Percentiles rank a stretch among this genome's conserved stretches.
phyloP scores from a whole-genome alignment of 2,329 filamentous ascomycete species.

The Exophiala sideris region DNA sequence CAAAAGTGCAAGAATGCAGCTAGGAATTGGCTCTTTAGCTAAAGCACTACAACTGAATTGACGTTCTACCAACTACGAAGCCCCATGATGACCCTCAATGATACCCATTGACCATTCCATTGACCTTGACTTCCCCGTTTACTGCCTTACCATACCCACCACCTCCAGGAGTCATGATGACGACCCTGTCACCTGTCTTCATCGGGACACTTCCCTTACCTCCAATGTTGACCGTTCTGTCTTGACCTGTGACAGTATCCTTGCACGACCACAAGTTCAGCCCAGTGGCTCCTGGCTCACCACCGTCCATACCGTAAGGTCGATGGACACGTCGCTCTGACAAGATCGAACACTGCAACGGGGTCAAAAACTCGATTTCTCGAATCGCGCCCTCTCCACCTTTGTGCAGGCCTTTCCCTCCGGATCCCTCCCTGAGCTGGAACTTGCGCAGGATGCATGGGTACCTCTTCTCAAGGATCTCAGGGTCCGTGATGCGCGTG shows the following conservation, averaged over 20 bases:
- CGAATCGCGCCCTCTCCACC: constrained; percentile 73
- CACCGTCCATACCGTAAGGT: constrained; percentile 28
- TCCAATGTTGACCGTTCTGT: constrained; percentile 1
- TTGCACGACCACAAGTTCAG: constrained; percentile 24
- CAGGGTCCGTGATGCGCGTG: constrained; percentile 75
- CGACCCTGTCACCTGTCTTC: constrained; percentile 36
- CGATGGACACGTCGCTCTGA: constrained; percentile 23
- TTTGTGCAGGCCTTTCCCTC: constrained; percentile 61
- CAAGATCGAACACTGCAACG: constrained; percentile 59
- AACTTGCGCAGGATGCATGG: constrained; percentile 72
- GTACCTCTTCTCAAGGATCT: constrained; percentile 74
- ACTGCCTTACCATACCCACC: constrained; percentile 7
- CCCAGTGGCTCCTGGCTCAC: constrained; percentile 19
- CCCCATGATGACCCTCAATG: neutral
- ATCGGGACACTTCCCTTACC: constrained; percentile 10
- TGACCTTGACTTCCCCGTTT: neutral
- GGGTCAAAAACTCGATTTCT: constrained; percentile 77
- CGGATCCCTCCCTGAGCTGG: constrained; percentile 59
- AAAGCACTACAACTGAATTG: neutral
- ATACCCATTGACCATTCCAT: neutral
- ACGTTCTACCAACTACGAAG: neutral
- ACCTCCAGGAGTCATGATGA: constrained; percentile 28
- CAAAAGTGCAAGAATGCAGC: too few relatives aligned
- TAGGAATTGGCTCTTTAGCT: too few relatives aligned
- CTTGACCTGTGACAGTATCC: constrained; percentile 1